Conservation (phyloP, 768 basidiomycete species). For the Boletus subparvulus region DNA sequence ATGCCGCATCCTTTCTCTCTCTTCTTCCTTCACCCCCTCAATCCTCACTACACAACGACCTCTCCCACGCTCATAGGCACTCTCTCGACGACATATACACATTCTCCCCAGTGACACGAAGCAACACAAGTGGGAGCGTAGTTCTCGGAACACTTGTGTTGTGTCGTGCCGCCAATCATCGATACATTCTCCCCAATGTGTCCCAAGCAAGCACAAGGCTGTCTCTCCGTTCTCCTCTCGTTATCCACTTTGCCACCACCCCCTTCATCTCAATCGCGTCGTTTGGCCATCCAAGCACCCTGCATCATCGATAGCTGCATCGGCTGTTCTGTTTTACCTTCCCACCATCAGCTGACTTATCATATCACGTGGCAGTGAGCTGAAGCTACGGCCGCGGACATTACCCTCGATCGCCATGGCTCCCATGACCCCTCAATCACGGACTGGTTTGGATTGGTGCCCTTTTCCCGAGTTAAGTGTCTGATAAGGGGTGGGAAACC, state of each 20-base stretch:
- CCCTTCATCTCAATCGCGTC: too few species aligned
- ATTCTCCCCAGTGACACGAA: conserved; percentile 7
- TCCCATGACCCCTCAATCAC: neutral
- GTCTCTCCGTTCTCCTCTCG: neutral
- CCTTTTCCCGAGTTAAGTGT: too few species aligned
- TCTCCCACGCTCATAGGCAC: neutral
- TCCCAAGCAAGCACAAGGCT: neutral
- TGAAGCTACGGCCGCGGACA: neutral
- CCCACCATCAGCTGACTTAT: conserved; percentile 10
- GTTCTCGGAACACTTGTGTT: conserved; percentile 45
- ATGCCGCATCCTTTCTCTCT: conserved; percentile 35
- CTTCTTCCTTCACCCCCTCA: neutral
- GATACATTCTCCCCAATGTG: neutral
- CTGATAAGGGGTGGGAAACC: neutral
- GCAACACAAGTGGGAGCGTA: conserved; percentile 43
- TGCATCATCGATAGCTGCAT: neutral
- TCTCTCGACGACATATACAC: neutral
- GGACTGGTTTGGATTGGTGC: conserved; percentile 7
- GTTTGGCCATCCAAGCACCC: neutral
- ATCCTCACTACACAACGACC: neutral
- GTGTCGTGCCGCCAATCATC: conserved; percentile 11
- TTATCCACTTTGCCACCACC: neutral
- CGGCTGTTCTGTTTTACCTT: neutral
- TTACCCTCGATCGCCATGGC: neutral
- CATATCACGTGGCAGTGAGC: neutral